Evolutionary conservation across 306 rosid genomes (phyloP), one percentile per base, ranked within the genome.

Genomic region (Rubus idaeus): DNA sequence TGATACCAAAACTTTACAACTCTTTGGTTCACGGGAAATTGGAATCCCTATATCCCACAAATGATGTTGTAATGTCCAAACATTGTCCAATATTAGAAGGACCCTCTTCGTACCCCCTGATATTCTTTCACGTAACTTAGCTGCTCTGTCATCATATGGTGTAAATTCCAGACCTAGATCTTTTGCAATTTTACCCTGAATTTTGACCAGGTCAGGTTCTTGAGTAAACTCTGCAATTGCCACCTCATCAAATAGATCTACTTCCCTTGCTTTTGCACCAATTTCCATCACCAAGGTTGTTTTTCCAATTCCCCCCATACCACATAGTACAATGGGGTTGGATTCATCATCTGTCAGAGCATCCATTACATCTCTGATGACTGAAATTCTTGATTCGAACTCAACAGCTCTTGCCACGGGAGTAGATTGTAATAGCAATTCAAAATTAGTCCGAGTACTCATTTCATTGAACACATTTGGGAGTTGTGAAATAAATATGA

Each of bases 271-370:
- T 51, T 61, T 76, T 6, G 42, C 16, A 39, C 1, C 23, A 20
- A 76, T 61, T 23, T 76, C 65, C 42, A 11, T 76, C 12, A 53
- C 2, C 70, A 44, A 60, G 30, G 78, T 60, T 60, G 78, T 51
- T 35, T 71, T 71, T 16, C 75, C 75, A 9, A 71, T 10, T 2
- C 72, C 72, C 16, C 72, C 72, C 72, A 68, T 42, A 1, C 72
- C 72, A 68, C n/a, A 68, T 5, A 68, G 5, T 21, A 68, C 52
- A 45, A 68, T 35, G 44, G 75, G 75, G 41, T 52, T 74, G 57
- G 47, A 13, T 46, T 23, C 20, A 5, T 58, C 69, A 44, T 74
- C 77, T 46, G 53, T 58, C 5, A 74, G 50, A 58, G 68, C 56
- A n/a, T 58, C 41, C 77, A 58, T 42, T 16, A 74, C 6, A 6